Percentiles rank a stretch among this genome's conserved stretches.
Evolutionary conservation across 768 basidiomycete genomes (phyloP).

Genomic region (Suillus occidentalis): DNA sequence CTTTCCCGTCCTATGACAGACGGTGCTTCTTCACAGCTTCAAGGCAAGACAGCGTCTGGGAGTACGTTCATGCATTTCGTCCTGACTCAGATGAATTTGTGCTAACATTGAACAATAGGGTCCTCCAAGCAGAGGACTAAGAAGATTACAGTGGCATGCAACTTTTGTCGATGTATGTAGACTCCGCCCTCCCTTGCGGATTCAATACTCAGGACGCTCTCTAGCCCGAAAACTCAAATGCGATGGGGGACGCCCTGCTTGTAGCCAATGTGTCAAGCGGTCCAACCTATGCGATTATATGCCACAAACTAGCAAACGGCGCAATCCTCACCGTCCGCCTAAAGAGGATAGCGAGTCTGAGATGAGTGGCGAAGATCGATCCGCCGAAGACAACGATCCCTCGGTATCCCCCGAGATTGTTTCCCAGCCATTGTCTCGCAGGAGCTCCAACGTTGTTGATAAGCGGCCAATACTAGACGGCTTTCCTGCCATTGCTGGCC

Average conservation of each 20-base stretch:
- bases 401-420: slow-evolving; percentile 55
- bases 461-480: slow-evolving; percentile 34
- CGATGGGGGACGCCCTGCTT: slow-evolving; percentile 82
- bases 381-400: slow-evolving; percentile 48
- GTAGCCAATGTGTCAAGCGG: slow-evolving; percentile 79
- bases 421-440: slow-evolving; percentile 36
- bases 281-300: slow-evolving; percentile 79
- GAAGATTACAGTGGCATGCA: slow-evolving; percentile 88
- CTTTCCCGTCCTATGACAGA: slow-evolving; percentile 43
- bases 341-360: slow-evolving; percentile 61
- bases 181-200: slow-evolving; percentile 15
- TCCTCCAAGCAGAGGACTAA: slow-evolving; percentile 70
- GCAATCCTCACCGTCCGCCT: slow-evolving; percentile 61
- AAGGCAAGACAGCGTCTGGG: slow-evolving; percentile 34
- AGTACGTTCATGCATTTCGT: slow-evolving; percentile 36
- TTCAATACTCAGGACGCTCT: slow-evolving; percentile 21
- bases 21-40: slow-evolving; percentile 23
- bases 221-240: slow-evolving; percentile 87
- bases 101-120: slow-evolving; percentile 36
- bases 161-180: slow-evolving; percentile 84
- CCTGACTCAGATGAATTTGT: slow-evolving; percentile 12
- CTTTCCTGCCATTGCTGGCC: slow-evolving; percentile 30
- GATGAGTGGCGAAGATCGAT: slow-evolving; percentile 61
- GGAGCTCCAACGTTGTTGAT: slow-evolving; percentile 34
- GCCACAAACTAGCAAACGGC: slow-evolving; percentile 70